Base-by-base conservation (phyloP, 306 rosid genomes). In the Casuarina equisetifolia region DNA sequence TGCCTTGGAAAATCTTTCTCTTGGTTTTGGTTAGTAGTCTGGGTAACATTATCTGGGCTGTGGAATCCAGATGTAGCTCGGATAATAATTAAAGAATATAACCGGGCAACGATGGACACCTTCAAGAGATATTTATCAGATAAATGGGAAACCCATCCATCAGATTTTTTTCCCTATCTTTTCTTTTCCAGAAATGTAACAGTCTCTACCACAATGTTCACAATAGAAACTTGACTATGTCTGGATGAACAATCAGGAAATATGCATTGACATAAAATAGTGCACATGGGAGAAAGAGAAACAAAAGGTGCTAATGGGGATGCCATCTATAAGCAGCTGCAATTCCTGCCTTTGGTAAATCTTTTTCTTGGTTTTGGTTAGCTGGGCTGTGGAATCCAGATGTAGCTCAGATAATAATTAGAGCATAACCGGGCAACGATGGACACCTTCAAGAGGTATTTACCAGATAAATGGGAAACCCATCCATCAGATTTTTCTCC, bases 1-100 rank as follows among this genome's bases (percentile, higher is more conserved):
- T 7, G 0, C 7, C 17, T 48, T 48, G 51, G 15, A 9, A 48
- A 48, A 3, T 3, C 51, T 46, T 48, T 48, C 11, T 9, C 3
- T 48, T 9, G 51, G 9, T 48, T 48, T 9, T 48, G 4, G 51
- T 48, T 8, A 48, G 51, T 58, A 20, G 39, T 58, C 64, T 5
- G 40, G 49, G 32, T 16, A 13, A 6, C 2, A 40, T 39, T 20
- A 66, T 6, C 16, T 66, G 13, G 50, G 6, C 6, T 66, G 70
- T 40, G 49, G 49, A 66, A 35, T 66, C 70, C 70, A 66, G 70
- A 66, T 66, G 70, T 66, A 66, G 70, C 70, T 66, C 70, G 13
- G 20, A 66, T 6, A 16, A 40, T 16, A 4, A 42, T n/a, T 16
- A 39, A 19, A 40, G 15, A 3, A 66, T 40, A 66, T 1, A 40